These are phyloP conservation scores for Phaeoacremonium minimum DNA, from an alignment of 2,329 filamentous ascomycete genomes.

Conservation along the genomic window DNA sequence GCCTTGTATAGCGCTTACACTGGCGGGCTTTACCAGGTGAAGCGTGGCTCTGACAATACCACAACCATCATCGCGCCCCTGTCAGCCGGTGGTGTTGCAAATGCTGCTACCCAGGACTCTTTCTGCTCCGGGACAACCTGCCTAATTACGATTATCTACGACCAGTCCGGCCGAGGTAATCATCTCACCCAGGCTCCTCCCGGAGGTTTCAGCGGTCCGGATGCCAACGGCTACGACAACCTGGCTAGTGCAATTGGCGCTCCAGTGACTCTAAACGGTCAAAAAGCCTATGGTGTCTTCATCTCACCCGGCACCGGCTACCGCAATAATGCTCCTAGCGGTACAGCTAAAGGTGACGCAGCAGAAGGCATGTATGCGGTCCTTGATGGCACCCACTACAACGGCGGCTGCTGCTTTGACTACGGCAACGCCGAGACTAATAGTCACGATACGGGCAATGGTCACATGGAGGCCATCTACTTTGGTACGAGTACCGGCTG, in stretches of 20 bases:
- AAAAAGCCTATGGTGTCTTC: slow-evolving; percentile 62
- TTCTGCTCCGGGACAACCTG: slow-evolving; percentile 61
- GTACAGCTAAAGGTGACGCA: slow-evolving; percentile 49
- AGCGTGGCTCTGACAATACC: slow-evolving; percentile 45
- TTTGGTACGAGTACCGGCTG: slow-evolving; percentile 50
- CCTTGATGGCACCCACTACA: slow-evolving; percentile 57
- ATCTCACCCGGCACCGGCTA: slow-evolving; percentile 59
- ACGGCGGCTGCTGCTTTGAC: slow-evolving; percentile 52
- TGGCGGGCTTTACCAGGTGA: slow-evolving; percentile 55
- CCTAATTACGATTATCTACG: slow-evolving; percentile 60
- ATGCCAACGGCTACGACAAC: slow-evolving; percentile 53
- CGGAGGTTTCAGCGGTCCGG: slow-evolving; percentile 53
- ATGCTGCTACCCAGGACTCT: slow-evolving; percentile 54
- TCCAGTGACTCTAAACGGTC: slow-evolving; percentile 54
- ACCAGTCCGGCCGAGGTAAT: slow-evolving; percentile 59
- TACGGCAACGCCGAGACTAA: slow-evolving; percentile 54
- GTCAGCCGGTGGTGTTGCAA: slow-evolving; percentile 57
- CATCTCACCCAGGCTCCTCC: slow-evolving; percentile 59
- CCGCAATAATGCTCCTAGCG: slow-evolving; percentile 49
- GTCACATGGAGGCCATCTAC: slow-evolving; percentile 68
- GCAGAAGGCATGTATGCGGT: slow-evolving; percentile 59
- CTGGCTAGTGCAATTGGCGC: slow-evolving; percentile 55
- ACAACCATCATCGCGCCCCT: slow-evolving; percentile 45
- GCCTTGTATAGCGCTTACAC: slow-evolving; percentile 51
- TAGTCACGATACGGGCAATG: slow-evolving; percentile 50